Base-by-base conservation (phyloP, 164 flowering plant species). In the Houttuynia cordata region DNA sequence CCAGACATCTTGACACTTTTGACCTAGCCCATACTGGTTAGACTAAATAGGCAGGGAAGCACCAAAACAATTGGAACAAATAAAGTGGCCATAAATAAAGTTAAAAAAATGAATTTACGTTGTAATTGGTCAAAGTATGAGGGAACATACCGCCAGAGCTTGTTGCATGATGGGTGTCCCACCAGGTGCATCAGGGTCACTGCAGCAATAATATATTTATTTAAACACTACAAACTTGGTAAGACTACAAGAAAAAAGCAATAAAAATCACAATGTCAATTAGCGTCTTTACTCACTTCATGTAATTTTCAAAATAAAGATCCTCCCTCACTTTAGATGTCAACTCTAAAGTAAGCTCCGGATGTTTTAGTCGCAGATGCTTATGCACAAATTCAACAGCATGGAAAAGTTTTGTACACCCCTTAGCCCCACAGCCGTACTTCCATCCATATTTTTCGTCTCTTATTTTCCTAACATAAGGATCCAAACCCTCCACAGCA, bases 401-500 rank as follows among this genome's bases (percentile, higher is more conserved):
- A 77, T 94, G 99, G 68, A 94, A 94, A 30, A 94, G 96, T 74
- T 94, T 94, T 51, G 99, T 94, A 76, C 99, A 94, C 57, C 97
- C 96, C 73, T 94, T 94, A 60, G 99, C 99, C 66, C 99, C 99
- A 76, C 99, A 94, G 51, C 99, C 99, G 80, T 91, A 94, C 74
- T 94, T 94, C 99, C 99, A 94, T 4, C 99, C 99, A 69, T 94
- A 94, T 67, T 94, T 94, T 68, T 94, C 99, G 77, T 94, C 99
- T 75, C 96, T 86, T 54, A 94, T 94, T 73, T 94, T 94, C 30
- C 99, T 79, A 10, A 91, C 96, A 70, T 72, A 76, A 14, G 99
- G 99, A 71, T 94, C 97, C 58, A 94, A 70, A 42, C 68, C 87
- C 71, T 94, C 95, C 74, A 61, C 76, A 63, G 97, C 88, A 64